phyloP scores from a whole-genome alignment of 805 yeast genomes.

The Metschnikowia lunata region DNA sequence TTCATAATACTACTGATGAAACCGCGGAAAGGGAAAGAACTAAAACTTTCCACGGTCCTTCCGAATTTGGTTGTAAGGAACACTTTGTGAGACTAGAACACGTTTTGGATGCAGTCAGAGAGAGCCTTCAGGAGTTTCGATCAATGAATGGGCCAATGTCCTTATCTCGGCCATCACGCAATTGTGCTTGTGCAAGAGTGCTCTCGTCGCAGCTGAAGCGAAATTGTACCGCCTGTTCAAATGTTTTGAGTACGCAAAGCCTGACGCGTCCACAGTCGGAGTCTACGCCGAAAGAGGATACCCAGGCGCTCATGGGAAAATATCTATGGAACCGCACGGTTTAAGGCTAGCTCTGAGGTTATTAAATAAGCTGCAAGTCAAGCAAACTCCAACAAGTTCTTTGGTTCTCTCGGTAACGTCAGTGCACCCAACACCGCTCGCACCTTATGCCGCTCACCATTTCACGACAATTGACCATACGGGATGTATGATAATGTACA shows the following conservation, averaged over 20 bases:
- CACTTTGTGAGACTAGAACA: slow-evolving; percentile 5
- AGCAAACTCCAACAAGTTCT: too few relatives aligned
- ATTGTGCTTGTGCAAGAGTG: too few relatives aligned
- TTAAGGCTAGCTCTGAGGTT: not conserved
- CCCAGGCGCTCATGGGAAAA: slow-evolving; percentile 14
- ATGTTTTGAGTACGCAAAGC: not conserved
- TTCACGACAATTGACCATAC: too few relatives aligned
- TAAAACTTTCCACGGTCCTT: not conserved
- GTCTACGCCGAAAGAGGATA: slow-evolving; percentile 11
- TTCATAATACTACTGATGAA: not conserved
- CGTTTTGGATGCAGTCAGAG: not conserved
- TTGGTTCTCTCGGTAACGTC: too few relatives aligned
- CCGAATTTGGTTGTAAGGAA: not conserved
- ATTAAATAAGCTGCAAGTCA: too few relatives aligned
- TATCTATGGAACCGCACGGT: slow-evolving; percentile 15
- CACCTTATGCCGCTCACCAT: too few relatives aligned
- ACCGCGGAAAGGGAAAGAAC: not conserved
- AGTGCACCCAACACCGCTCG: too few relatives aligned
- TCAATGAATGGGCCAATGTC: too few relatives aligned
- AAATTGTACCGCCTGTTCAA: slow-evolving; percentile 6
- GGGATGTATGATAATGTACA: too few relatives aligned
- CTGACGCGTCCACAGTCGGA: slow-evolving; percentile 9
- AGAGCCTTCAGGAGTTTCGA: not conserved
- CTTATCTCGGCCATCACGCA: not conserved
- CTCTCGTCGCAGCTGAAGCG: too few relatives aligned